Percentiles rank a stretch among this genome's conserved stretches.
These are phyloP conservation scores for Neofusicoccum sp. DNA, from an alignment of 2,329 filamentous ascomycete species.

Conservation along the genomic window DNA sequence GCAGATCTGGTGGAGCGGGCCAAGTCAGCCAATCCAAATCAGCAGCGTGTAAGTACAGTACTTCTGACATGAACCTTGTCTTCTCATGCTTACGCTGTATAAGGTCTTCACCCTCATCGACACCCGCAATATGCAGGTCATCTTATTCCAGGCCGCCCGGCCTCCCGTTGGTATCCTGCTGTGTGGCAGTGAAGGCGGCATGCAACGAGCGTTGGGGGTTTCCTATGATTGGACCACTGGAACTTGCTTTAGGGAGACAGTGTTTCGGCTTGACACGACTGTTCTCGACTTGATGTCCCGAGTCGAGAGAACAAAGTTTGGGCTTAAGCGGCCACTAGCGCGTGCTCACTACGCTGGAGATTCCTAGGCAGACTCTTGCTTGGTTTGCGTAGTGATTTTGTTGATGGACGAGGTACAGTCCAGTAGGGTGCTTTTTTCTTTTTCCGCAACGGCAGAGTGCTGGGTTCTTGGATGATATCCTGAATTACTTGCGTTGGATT, in stretches of 20 bases:
- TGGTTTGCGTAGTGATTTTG: no score
- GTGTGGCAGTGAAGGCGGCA: conserved; percentile 46
- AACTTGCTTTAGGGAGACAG: conserved; percentile 45
- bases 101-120: conserved; percentile 42
- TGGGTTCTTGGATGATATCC: no score
- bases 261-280: conserved; percentile 43
- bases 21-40: conserved; percentile 26
- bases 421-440: no score
- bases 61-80: not conserved
- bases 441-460: no score
- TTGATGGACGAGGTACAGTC: no score
- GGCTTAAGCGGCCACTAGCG: conserved; percentile 23
- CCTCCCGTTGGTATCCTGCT: conserved; percentile 45
- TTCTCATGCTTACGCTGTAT: not conserved
- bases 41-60: conserved; percentile 24
- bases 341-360: not conserved
- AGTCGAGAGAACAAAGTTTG: conserved; percentile 33
- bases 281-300: conserved; percentile 38
- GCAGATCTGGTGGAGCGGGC: conserved; percentile 25
- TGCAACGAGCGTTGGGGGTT: conserved; percentile 47
- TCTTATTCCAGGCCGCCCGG: conserved; percentile 38
- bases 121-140: conserved; percentile 45
- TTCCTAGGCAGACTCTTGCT: no score
- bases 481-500: no score
- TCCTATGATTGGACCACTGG: conserved; percentile 46